phyloP scores from a whole-genome alignment of 331 rosid genomes.

The Prunus yedoensis region DNA sequence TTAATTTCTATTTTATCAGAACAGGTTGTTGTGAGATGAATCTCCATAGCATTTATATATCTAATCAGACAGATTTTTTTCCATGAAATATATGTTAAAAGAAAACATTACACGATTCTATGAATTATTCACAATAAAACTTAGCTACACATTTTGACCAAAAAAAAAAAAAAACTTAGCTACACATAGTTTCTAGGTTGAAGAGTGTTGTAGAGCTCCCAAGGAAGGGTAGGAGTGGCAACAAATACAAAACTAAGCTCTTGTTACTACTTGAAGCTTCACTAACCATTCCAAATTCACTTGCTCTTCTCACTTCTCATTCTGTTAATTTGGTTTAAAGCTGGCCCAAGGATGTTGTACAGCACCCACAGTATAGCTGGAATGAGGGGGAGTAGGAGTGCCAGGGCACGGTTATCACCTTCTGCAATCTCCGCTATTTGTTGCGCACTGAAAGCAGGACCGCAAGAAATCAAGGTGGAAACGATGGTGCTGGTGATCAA shows the following conservation, averaged over 20 bases:
- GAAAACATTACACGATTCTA: background rate
- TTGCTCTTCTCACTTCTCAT: background rate
- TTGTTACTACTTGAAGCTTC: background rate
- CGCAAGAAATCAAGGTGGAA: background rate
- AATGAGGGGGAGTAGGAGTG: background rate
- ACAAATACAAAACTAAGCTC: background rate
- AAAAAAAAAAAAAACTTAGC: background rate
- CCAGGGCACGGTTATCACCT: slow-evolving; percentile 10
- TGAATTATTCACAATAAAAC: too few species aligned
- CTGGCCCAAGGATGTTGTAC: slow-evolving; percentile 17
- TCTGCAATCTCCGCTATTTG: background rate
- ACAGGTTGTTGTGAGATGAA: background rate
- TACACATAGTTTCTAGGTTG: background rate
- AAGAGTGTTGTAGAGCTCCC: background rate
- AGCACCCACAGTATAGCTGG: slow-evolving; percentile 10
- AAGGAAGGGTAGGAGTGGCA: background rate
- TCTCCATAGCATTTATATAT: background rate
- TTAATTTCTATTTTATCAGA: too few species aligned
- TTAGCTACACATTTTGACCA: background rate
- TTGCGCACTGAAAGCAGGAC: background rate
- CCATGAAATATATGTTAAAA: background rate
- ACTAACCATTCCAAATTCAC: background rate
- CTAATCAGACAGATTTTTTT: background rate
- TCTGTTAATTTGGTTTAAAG: slow-evolving; percentile 12
- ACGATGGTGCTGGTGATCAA: background rate